These are phyloP conservation scores for Boletus bicolor DNA, from an alignment of 768 basidiomycete genomes.

Conservation along the genomic window DNA sequence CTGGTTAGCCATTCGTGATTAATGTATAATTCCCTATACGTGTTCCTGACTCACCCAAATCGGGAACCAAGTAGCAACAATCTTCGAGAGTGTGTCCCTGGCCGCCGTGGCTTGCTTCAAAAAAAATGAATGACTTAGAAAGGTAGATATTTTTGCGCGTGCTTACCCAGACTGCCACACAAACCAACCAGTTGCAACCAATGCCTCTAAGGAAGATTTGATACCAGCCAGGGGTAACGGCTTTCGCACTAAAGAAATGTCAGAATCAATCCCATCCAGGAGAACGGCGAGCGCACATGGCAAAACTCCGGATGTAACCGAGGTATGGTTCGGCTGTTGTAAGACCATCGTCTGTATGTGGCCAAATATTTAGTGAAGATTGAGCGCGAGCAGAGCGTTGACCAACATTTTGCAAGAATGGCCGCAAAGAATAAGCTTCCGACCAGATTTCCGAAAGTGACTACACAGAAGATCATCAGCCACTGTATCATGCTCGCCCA, in stretches of 20 bases:
- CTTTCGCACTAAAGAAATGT: slow-evolving; percentile 48
- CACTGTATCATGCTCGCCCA: not conserved
- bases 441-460: slow-evolving; percentile 64
- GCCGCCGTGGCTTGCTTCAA: slow-evolving; percentile 66
- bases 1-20: slow-evolving; percentile 29
- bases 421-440: slow-evolving; percentile 71
- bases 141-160: not conserved
- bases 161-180: slow-evolving; percentile 68
- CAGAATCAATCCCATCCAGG: not conserved
- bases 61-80: slow-evolving; percentile 67
- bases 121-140: slow-evolving; percentile 1
- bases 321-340: slow-evolving; percentile 57
- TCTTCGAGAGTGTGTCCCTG: slow-evolving; percentile 66
- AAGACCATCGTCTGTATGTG: slow-evolving; percentile 51
- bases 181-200: slow-evolving; percentile 77
- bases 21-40: not conserved
- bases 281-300: slow-evolving; percentile 45
- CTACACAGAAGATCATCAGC: slow-evolving; percentile 34
- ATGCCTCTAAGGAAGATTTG: slow-evolving; percentile 73
- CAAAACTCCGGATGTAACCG: slow-evolving; percentile 49
- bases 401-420: slow-evolving; percentile 61
- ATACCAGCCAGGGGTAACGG: slow-evolving; percentile 62
- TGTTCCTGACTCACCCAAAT: slow-evolving; percentile 54
- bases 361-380: not conserved
- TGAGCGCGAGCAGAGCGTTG: not conserved